Base-by-base conservation (phyloP, 495 filamentous ascomycete species). In the Coniosporium apollinis region DNA sequence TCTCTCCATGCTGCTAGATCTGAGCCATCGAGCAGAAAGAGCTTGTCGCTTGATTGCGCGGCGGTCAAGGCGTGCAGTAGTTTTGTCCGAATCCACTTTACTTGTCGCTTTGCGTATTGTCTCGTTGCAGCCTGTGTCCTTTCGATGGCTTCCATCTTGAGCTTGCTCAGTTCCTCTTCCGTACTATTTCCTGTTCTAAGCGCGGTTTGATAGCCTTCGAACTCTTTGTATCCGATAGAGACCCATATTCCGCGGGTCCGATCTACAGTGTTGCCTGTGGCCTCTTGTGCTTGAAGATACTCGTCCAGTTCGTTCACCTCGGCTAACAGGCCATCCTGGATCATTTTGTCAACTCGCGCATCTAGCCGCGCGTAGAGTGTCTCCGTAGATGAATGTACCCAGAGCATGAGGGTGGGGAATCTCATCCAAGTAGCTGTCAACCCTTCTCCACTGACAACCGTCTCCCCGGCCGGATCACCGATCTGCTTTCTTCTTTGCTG, bases 181-280 rank as follows among this genome's bases (percentile, higher is more conserved):
- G 49, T 54, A 1, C 36, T 31, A 0, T 47, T 42, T 1, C 45
- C 58, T 7, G 59, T 41, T 26, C 57, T 43, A 18, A 72, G 41
- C 5, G 72, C 69, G 3, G 60, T 39, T 15, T 86, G 60, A 41
- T 81, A 93, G 0, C 67, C 63, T 33, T 77, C 63, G 51, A 94
- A 72, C 52, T 99, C 83, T 48, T 89, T 92, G 54, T 82, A 94
- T 0, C 91, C 91, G 45, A 99, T 96, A 8, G 85, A 87, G 33
- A 89, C 74, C 83, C 85, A 96, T 10, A 96, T 89, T 2, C 91
- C 91, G 19, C 74, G 69, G 0, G 69, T 76, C 33, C 66, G 60
- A 44, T 96, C 81, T 15, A 89, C 57, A 4, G 44, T 42, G 1
- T 62, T 52, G 0, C 74, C 76, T 7, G 62, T 46, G 0, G 57